Evolutionary conservation across 306 rosid species (phyloP).

Genomic region (Pueraria montana): DNA sequence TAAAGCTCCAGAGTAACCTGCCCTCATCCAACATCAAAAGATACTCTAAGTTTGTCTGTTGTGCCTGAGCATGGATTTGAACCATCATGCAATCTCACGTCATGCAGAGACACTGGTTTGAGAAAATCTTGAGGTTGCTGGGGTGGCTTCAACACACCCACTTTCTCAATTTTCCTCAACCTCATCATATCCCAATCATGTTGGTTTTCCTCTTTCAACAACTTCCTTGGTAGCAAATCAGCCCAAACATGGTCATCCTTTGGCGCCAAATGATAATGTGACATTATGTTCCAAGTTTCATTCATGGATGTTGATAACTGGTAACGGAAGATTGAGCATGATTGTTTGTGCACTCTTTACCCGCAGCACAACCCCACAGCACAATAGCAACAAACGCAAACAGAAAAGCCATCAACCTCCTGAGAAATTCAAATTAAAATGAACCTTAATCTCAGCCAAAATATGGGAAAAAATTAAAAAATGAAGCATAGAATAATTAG

Average conservation of each 20-base stretch:
- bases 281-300: constrained; percentile 62
- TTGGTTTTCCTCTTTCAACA: constrained; percentile 56
- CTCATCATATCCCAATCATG: constrained; percentile 61
- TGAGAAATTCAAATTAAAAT: constrained; percentile 28
- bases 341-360: constrained; percentile 74
- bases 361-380: constrained; percentile 49
- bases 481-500: not conserved
- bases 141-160: constrained; percentile 36
- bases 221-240: constrained; percentile 64
- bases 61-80: constrained; percentile 68
- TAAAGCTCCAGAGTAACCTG: constrained; percentile 77
- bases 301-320: constrained; percentile 57
- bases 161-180: constrained; percentile 53
- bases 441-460: not conserved
- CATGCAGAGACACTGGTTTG: constrained; percentile 66
- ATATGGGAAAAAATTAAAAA: not conserved
- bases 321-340: constrained; percentile 56
- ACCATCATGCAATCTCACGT: constrained; percentile 67
- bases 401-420: constrained; percentile 49
- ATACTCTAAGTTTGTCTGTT: constrained; percentile 75
- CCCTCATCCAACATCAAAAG: constrained; percentile 73
- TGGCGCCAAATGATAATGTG: constrained; percentile 67
- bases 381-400: constrained; percentile 36
- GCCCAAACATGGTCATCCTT: constrained; percentile 69
- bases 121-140: constrained; percentile 53